Base-by-base conservation (phyloP, 2,329 filamentous ascomycete genomes). In the Colletotrichum cuscutae region DNA sequence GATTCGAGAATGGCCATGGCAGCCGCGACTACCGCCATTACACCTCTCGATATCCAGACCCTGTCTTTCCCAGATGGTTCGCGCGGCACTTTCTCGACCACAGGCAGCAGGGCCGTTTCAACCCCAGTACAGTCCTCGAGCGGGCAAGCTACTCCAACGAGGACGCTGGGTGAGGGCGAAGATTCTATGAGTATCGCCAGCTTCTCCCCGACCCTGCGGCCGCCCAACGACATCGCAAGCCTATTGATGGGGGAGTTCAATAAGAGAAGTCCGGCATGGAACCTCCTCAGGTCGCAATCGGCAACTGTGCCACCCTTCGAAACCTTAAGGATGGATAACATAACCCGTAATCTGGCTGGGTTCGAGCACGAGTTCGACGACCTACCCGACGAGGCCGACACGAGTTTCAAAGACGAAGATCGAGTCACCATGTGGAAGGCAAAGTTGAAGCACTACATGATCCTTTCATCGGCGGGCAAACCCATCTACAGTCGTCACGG, bases 401-500 rank as follows among this genome's bases (percentile, higher is more conserved):
- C 82, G 59, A 80, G 82, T 42, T 80, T 83, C 72, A 82, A 81
- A 59, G 88, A 90, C 66, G 90, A 92, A 59, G 83, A 87, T 59
- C 85, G 94, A 30, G 86, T 98, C 53, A 84, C 86, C 19, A 87
- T 91, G 75, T 99, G 95, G 95, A 97, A 95, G 80, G 90, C 93
- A 49, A 98, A 98, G 84, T 88, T 95, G 75, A 99, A 99, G 83
- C 97, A 99, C 83, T 99, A 98, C 82, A 91, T 99, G 83, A 97
- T 99, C 78, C 86, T 99, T 1, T 98, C 97, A 2, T 96, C 95
- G 15, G 96, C 97, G 11, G 97, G 97, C 24, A 99, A 99, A 81
- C 97, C 97, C 12, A 97, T 99, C 61, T 99, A 96, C 87, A 98
- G 95, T 79, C 90, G 97, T 61, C 96, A 99, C 80, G 97, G 97